Evolutionary conservation across 2,329 filamentous ascomycete species (phyloP), one percentile per base, ranked within the genome.

Genomic region (Ascosphaera apis): DNA sequence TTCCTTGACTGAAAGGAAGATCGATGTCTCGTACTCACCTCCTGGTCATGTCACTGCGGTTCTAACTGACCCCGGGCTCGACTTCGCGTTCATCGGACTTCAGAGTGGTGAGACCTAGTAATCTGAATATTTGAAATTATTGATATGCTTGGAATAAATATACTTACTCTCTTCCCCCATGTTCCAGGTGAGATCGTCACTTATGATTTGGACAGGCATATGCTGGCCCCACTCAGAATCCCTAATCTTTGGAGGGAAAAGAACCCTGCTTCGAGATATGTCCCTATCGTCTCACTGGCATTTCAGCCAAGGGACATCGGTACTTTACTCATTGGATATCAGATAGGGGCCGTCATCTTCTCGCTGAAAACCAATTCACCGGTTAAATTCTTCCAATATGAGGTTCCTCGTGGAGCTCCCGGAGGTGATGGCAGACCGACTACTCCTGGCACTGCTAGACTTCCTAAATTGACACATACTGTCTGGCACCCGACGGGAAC

Each of bases 401-500:
- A 76, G 39, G 54, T 95, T 2, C 80, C 82, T 0, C 63, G 69
- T 8, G 82, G 84, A 12, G 84, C 86, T 3, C 78, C 80, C 0
- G 86, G 86, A n/a, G 83, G 57, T 40, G 71, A 74, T 49, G 60
- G 65, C 8, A 78, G 82, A 48, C 69, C 72, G 18, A 56, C 66
- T 28, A 65, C 66, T 4, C 56, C 71, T 25, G 69, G 73, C 38
- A 65, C 66, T 11, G 52, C 67, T 40, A 71, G 84, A 35, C 70
- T 65, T 45, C 88, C 86, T 11, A 69, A 67, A 39, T 56, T 95
- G 41, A 81, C 75, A 1, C 79, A 91, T 45, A 84, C 82, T 1
- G 54, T 86, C 12, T 98, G 86, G 84, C 88, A 98, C 57, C 88
- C 88, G 0, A 91, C 81, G 1, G 88, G 84, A 0, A 91, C 81